Base-by-base conservation (phyloP, 2,329 filamentous ascomycete genomes). In the Stagonosporopsis chrysanthemi region DNA sequence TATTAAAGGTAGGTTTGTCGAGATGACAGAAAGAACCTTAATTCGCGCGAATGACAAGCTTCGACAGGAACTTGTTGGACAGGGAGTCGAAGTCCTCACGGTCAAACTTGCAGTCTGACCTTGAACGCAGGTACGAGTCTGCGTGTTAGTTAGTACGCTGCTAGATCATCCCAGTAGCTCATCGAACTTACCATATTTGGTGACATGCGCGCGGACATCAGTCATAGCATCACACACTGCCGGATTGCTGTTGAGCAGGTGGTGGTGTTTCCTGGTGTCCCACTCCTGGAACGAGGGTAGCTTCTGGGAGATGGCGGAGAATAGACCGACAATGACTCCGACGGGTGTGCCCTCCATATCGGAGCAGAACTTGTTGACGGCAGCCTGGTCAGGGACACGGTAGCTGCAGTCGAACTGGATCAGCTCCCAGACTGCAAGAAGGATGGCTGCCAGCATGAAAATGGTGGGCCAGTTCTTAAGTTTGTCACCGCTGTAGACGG, bases 361-460 rank as follows among this genome's bases (percentile, higher is more conserved):
- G 56, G 83, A 86, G 82, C 93, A 97, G 83, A 98, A 98, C 81
- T 96, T 97, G 73, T 94, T 88, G 61, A 97, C 93, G 5, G 90
- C 90, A 46, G 85, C 83, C 51, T 90, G 85, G 75, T 97, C 93
- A 4, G 91, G 92, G 3, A 96, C 89, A 49, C 94, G 90, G 84
- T 97, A 98, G 80, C 97, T 91, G 83, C 91, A 96, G 80, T 98
- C 94, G 73, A 97, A 98, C 77, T 98, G 93, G 88, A 98, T 97
- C 84, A 97, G 90, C 77, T 98, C 94, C 94, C 94, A 98, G 19
- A 98, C 92, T 11, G 91, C 91, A 44, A 98, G 84, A 31, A 98
- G 86, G 62, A 98, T 95, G 4, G 91, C 93, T 9, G 93, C 94
- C 53, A 97, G 84, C 86, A 98, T 96, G 84, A 97, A 98, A 76